phyloP scores from a whole-genome alignment of 1,284 basidiomycete species.

The Vanrija sp. region DNA sequence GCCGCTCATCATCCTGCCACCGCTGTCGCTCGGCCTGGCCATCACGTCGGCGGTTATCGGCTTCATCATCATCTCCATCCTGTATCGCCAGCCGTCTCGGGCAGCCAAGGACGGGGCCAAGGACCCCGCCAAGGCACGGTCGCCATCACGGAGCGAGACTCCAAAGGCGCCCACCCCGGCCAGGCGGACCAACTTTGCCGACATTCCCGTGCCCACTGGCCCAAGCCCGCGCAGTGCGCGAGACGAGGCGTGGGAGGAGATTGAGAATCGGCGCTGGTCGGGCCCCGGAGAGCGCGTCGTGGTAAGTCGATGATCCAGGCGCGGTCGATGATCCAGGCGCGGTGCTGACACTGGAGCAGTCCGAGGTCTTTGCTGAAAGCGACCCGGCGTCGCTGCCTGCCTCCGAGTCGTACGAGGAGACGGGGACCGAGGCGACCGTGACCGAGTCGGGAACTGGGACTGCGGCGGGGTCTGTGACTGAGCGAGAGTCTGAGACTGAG shows the following conservation, averaged over 20 bases:
- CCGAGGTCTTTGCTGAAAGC: no score
- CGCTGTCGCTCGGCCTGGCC: constrained; percentile 39
- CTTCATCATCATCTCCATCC: constrained; percentile 36
- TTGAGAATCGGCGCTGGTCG: neutral
- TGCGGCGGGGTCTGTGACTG: neutral
- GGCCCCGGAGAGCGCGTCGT: no score
- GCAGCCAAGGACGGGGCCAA: neutral
- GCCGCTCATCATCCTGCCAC: constrained; percentile 42
- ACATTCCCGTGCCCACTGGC: neutral
- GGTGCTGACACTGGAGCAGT: no score
- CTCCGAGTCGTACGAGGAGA: neutral
- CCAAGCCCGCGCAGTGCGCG: neutral
- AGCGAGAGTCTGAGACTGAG: constrained; percentile 5
- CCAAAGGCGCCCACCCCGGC: neutral
- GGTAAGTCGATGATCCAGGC: no score
- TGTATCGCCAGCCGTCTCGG: neutral
- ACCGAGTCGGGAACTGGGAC: constrained; percentile 13
- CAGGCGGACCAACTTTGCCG: neutral
- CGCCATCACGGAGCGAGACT: neutral
- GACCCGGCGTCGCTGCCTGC: no score
- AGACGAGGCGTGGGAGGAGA: neutral
- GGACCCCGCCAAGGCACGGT: neutral
- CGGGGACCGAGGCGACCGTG: constrained; percentile 3
- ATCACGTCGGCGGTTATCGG: constrained; percentile 38
- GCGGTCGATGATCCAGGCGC: no score